Evolutionary conservation across 208 protist species (phyloP), one percentile per base, ranked within the genome.

Genomic region (Leishmania turanica): DNA sequence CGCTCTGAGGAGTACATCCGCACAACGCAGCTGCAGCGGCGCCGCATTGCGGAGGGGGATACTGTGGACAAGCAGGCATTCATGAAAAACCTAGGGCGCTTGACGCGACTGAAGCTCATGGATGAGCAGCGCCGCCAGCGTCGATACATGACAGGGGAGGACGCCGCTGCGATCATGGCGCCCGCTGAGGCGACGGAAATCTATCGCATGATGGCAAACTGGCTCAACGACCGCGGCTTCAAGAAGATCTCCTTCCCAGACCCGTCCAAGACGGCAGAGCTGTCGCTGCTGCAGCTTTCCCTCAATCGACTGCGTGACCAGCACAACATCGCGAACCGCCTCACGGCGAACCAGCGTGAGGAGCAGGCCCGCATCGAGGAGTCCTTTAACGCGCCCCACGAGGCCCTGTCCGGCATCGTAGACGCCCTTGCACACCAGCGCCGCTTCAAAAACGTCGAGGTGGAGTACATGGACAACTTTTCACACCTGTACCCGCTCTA

Each of bases 1-100:
- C 99, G 99, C 88, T 98, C 99, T 4, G 99, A 99, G 92, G 99
- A 99, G 99, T 99, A 99, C 97, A 99, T 99, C 17, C 99, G 99
- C 74, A 97, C 99, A 0, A 96, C 99, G 37, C 99, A 99, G 90
- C 99, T 99, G 87, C 99, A 99, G 83, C 94, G 99, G 49, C 99
- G 99, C 86, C 96, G 99, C 69, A 99, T 99, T 80, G 89, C 95
- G 11, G 95, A 99, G 64, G 99, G 99, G 56, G 99, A 99, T 65
- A 99, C 99, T 47, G 99, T 99, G 9, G 99, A 99, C 89, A 99
- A 99, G 86, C 99, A 99, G 47, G 99, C 99, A n/a, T 99, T 98
- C 88, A 99, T 99, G 92, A 99, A 99, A 93, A 99, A 99, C 89
- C 91, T 99, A 1, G 99, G 99, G 58, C 96, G 99, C 75, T 93